Evolutionary conservation across 2,329 filamentous ascomycete species (phyloP).

Genomic region (Diaporthe vaccinii): DNA sequence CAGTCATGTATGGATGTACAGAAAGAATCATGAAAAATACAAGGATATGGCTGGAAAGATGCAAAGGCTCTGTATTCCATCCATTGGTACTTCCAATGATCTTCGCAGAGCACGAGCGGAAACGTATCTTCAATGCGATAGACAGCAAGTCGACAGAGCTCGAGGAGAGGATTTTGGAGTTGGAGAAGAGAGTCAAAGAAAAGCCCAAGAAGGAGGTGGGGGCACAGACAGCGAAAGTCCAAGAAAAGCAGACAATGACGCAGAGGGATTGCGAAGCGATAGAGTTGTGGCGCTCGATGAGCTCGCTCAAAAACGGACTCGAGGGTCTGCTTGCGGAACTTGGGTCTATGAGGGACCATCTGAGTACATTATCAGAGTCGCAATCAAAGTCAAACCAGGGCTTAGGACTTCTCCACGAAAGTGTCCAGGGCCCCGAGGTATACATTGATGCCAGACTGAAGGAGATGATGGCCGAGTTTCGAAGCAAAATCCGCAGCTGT

Average conservation of each 20-base stretch:
- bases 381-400: no score
- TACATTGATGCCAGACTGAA: constrained; percentile 38
- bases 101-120: constrained; percentile 42
- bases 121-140: constrained; percentile 38
- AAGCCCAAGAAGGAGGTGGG: not conserved
- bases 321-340: constrained; percentile 40
- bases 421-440: no score
- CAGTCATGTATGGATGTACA: constrained; percentile 44
- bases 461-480: constrained; percentile 44
- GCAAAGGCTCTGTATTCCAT: constrained; percentile 37
- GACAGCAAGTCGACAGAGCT: constrained; percentile 35
- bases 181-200: constrained; percentile 39
- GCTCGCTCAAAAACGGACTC: constrained; percentile 42
- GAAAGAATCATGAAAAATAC: not conserved
- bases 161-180: constrained; percentile 39
- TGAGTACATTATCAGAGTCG: no score
- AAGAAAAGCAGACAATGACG: constrained; percentile 12
- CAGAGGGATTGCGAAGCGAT: constrained; percentile 42
- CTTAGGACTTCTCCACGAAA: no score
- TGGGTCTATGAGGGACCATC: constrained; percentile 32
- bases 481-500: constrained; percentile 36
- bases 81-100: constrained; percentile 44
- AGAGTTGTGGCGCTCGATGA: constrained; percentile 41
- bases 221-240: no score
- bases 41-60: not conserved